These are phyloP conservation scores for Arthrobotrys musiformis DNA, from an alignment of 2,329 filamentous ascomycete genomes.

Conservation along the genomic window DNA sequence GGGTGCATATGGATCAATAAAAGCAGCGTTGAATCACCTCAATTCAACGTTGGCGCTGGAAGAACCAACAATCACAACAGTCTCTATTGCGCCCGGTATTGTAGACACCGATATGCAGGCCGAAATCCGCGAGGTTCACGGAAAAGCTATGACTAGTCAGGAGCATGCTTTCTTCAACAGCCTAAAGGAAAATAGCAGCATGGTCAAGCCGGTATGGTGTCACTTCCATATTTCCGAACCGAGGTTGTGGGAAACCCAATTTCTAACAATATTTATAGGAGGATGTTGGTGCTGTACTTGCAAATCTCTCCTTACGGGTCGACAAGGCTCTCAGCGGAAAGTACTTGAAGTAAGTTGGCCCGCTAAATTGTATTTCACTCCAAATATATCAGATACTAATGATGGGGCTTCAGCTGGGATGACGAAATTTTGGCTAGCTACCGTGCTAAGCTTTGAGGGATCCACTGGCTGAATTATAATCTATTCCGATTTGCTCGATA, in stretches of 20 bases:
- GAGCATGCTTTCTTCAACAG: constrained; percentile 74
- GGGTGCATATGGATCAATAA: constrained; percentile 83
- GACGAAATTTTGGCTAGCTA: constrained; percentile 19
- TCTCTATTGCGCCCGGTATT: constrained; percentile 73
- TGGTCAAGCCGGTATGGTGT: constrained; percentile 67
- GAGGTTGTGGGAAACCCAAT: neutral
- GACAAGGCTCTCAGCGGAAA: constrained; percentile 28
- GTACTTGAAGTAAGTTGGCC: constrained; percentile 31
- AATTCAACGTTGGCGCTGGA: constrained; percentile 78
- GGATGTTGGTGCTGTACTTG: constrained; percentile 26
- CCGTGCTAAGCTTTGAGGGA: neutral
- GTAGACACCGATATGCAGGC: constrained; percentile 92
- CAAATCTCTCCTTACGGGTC: constrained; percentile 19
- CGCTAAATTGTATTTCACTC: neutral
- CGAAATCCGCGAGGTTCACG: constrained; percentile 79
- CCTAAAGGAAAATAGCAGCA: constrained; percentile 75
- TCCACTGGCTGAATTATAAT: neutral
- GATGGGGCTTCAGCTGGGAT: constrained; percentile 9
- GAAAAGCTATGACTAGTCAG: constrained; percentile 69
- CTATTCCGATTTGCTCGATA: neutral
- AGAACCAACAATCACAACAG: constrained; percentile 77
- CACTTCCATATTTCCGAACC: neutral
- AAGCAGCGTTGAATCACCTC: constrained; percentile 85
- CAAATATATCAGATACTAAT: neutral
- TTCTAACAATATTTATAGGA: constrained; percentile 31